These are phyloP conservation scores for Wickerhamomyces strasburgensis DNA, from an alignment of 805 yeast species.

Conservation along the genomic window DNA sequence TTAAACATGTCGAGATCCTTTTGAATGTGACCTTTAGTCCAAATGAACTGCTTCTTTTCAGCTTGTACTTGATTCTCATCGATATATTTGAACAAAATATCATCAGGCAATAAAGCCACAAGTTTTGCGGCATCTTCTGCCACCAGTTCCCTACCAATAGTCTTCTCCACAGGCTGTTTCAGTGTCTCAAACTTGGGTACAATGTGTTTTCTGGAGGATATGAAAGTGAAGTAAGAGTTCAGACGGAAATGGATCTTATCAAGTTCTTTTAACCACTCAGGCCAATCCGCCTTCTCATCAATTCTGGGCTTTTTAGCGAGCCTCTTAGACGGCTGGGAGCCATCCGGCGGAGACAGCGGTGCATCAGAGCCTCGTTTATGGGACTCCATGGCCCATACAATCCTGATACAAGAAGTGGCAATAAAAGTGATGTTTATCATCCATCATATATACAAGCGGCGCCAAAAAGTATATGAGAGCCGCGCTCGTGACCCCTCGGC, in stretches of 20 bases:
- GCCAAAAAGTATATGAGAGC: too few species aligned
- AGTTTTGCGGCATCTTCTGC: constrained; percentile 60
- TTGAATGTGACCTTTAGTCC: constrained; percentile 47
- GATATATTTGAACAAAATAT: constrained; percentile 65
- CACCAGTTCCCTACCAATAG: constrained; percentile 39
- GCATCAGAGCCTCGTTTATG: background rate
- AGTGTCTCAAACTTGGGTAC: constrained; percentile 52
- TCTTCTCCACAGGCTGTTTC: constrained; percentile 46
- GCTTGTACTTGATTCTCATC: constrained; percentile 64
- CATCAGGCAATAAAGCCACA: constrained; percentile 58
- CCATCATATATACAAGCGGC: too few species aligned
- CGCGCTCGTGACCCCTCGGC: too few species aligned
- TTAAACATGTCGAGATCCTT: constrained; percentile 50
- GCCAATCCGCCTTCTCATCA: constrained; percentile 18
- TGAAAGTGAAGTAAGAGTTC: constrained; percentile 58
- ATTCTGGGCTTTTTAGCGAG: constrained; percentile 1
- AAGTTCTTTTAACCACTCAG: constrained; percentile 34
- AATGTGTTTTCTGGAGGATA: constrained; percentile 55
- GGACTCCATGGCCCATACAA: background rate
- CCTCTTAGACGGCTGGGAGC: background rate
- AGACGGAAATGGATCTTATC: constrained; percentile 45
- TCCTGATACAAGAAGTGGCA: too few species aligned
- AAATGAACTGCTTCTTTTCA: constrained; percentile 33
- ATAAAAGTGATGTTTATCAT: too few species aligned
- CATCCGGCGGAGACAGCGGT: background rate